Evolutionary conservation across 2,329 filamentous ascomycete genomes (phyloP), one percentile per base, ranked within the genome.

Genomic region (Penicillium sp.): DNA sequence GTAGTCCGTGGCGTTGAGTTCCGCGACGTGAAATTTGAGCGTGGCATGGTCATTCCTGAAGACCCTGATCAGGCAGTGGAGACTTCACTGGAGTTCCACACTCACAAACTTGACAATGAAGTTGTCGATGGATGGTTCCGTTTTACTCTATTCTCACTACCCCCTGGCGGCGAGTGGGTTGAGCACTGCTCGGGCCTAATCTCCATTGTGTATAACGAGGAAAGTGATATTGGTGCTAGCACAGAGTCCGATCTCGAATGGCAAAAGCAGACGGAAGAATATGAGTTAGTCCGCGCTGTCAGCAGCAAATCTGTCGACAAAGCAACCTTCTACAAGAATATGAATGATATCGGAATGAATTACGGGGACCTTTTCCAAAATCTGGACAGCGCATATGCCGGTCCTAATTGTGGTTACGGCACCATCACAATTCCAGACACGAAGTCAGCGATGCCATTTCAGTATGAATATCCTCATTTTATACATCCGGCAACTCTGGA

Each of bases 401-500:
- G 46, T 5, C 40, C 52, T 28, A 33, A 50, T 23, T 33, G 46
- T 38, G 49, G 33, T 20, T 24, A 24, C 11, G 18, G 20, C 3
- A n/a, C 30, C 12, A 11, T 56, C 11, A 49, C 18, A 3, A 23
- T 56, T 46, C 33, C 53, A 30, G 47, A 56, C 28, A 49, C 45
- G 23, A 45, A 26, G 16, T 24, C 47, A 24, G 42, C 35, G 3
- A 74, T 73, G 70, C 69, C 71, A 14, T 65, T 66, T n/a, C 60
- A 62, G 1, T 68, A 64, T 56, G 58, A 67, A 40, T 64, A 68
- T 46, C 55, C 65, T 1, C 70, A 73, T 57, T 28, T 72, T 3
- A 68, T 74, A 23, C 72, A 74, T 18, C 72, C 72, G 12, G 62
- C 65, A 8, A 72, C 71, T 2, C 62, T 74, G 52, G 70, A 74